A percentile compares a stretch with the other conserved stretches of the same genome.
phyloP scores from a whole-genome alignment of 768 basidiomycete species.

The Cantharellus cinnabarinus region DNA sequence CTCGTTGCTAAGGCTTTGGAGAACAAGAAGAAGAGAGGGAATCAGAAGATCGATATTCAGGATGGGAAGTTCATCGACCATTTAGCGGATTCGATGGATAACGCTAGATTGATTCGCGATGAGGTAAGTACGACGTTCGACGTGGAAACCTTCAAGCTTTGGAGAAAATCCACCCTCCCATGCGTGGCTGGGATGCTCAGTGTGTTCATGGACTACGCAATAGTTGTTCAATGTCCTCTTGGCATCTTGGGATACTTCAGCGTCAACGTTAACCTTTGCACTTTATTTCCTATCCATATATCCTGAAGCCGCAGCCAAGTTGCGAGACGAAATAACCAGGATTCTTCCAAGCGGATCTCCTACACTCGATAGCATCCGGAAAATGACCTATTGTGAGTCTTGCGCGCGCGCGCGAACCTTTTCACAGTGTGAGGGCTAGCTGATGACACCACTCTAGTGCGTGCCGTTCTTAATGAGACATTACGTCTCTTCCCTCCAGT shows the following conservation, averaged over 20 bases:
- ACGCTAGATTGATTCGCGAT: neutral
- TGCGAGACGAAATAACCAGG: constrained; percentile 11
- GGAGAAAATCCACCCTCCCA: neutral
- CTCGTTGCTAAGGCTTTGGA: constrained; percentile 31
- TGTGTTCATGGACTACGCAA: neutral
- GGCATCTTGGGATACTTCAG: constrained; percentile 17
- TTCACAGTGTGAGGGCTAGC: neutral
- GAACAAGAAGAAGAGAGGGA: constrained; percentile 5
- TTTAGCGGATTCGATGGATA: constrained; percentile 7
- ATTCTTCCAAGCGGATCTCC: neutral
- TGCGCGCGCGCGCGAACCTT: neutral
- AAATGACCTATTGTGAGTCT: constrained; percentile 11
- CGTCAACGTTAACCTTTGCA: constrained; percentile 14
- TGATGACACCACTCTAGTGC: constrained; percentile 10
- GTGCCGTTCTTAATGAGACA: constrained; percentile 17
- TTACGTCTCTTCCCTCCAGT: constrained; percentile 18
- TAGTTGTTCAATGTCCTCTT: constrained; percentile 12
- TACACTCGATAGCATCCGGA: constrained; percentile 3
- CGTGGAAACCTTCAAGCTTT: constrained; percentile 3
- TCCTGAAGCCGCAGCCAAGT: constrained; percentile 9
- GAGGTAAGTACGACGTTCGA: neutral
- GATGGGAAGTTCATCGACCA: constrained; percentile 11
- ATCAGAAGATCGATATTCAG: constrained; percentile 17
- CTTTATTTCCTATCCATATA: constrained; percentile 14
- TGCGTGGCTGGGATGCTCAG: neutral